Evolutionary conservation across 495 filamentous ascomycete species (phyloP).

Genomic region (Staphylotrichum tortipilum): DNA sequence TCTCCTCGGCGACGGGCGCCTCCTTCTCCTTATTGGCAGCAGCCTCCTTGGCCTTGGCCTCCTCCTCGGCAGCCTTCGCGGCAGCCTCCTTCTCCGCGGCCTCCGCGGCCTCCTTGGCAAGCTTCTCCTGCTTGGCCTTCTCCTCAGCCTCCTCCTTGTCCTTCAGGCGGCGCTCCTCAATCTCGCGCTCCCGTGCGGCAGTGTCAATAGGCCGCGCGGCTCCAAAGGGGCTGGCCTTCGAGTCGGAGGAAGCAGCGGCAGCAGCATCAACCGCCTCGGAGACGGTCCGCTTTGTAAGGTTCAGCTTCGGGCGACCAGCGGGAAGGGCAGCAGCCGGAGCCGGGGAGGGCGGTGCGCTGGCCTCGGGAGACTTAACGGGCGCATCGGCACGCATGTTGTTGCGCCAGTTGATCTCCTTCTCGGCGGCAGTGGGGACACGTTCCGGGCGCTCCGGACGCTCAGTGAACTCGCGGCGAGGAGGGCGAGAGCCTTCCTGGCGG

Average conservation of each 20-base stretch:
- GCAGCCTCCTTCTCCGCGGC: constrained; percentile 42
- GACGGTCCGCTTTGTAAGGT: constrained; percentile 81
- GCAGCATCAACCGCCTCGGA: constrained; percentile 61
- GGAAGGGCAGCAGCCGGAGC: constrained; percentile 43
- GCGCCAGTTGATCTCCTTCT: constrained; percentile 82
- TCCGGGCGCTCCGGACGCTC: constrained; percentile 75
- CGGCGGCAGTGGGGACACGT: constrained; percentile 67
- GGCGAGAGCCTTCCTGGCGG: constrained; percentile 61
- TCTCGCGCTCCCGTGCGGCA: constrained; percentile 72
- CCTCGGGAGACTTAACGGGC: constrained; percentile 40
- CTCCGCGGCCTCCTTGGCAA: constrained; percentile 55
- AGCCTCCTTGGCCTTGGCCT: constrained; percentile 40
- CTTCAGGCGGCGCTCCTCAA: constrained; percentile 77
- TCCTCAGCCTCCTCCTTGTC: constrained; percentile 86
- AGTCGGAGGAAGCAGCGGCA: constrained; percentile 47
- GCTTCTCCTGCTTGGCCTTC: constrained; percentile 69
- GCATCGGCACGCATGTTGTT: constrained; percentile 71
- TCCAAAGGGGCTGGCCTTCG: constrained; percentile 87
- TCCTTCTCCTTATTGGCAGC: constrained; percentile 19
- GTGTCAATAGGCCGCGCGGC: constrained; percentile 86
- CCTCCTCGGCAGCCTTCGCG: constrained; percentile 59
- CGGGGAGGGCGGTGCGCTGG: constrained; percentile 64
- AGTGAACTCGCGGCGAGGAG: constrained; percentile 68
- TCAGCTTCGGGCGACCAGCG: constrained; percentile 62
- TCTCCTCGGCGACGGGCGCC: constrained; percentile 7